Conservation (phyloP, 2,329 filamentous ascomycete species). For the Colletotrichum paranaense region DNA sequence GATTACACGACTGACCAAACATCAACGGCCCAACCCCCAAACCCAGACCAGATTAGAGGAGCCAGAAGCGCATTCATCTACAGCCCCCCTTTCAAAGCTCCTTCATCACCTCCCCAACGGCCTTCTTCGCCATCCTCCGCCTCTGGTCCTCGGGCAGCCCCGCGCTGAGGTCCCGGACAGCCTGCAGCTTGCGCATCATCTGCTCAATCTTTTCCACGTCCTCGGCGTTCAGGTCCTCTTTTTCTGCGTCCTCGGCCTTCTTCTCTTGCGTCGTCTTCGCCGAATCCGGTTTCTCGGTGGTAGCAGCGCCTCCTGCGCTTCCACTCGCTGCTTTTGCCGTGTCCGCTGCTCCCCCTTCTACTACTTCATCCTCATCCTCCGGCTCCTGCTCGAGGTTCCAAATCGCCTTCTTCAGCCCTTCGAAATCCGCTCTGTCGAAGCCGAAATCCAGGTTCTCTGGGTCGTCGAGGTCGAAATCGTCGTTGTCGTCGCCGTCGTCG, state of each 20-base stretch:
- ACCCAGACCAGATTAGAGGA: no score
- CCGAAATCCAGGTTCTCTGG: conserved; percentile 63
- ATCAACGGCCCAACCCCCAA: no score
- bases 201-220: conserved; percentile 70
- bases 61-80: no score
- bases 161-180: conserved; percentile 68
- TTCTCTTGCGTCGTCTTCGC: conserved; percentile 31
- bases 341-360: not conserved
- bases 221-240: conserved; percentile 54
- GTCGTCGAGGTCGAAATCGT: conserved; percentile 51
- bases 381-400: conserved; percentile 50
- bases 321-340: conserved; percentile 5
- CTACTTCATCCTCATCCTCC: conserved; percentile 32
- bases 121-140: conserved; percentile 69
- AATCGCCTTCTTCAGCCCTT: conserved; percentile 63
- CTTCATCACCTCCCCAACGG: conserved; percentile 74
- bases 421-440: conserved; percentile 64
- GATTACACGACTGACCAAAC: no score
- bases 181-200: conserved; percentile 74
- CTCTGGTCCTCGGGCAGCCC: conserved; percentile 71
- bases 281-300: not conserved
- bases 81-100: conserved; percentile 53
- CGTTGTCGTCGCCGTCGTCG: conserved; percentile 43
- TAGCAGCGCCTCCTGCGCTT: conserved; percentile 3
- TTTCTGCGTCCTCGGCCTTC: conserved; percentile 37